Evolutionary conservation across 2,329 filamentous ascomycete species (phyloP), one percentile per base, ranked within the genome.

Genomic region (Scorias spongiosa): DNA sequence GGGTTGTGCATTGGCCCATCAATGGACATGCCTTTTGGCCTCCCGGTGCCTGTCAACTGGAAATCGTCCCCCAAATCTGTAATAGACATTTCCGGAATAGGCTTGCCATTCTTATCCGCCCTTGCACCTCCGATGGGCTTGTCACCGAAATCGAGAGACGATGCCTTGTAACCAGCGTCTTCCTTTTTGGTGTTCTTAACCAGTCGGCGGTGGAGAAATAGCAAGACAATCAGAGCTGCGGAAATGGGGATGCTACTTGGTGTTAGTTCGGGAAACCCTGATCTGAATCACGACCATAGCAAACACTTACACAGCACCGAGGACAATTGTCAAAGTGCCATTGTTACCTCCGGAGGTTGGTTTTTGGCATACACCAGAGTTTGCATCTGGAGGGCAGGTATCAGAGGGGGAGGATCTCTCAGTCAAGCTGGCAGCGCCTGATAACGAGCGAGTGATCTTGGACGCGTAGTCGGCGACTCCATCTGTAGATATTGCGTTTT

Each of bases 101-200:
- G 54, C 43, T 54, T 57, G 17, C 50, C 54, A 15, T 59, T 58
- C 50, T 57, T 62, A 42, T 47, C 51, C 32, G 68, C 68, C 51
- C 68, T 72, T 36, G 56, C 58, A 18, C 58, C 57, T 46, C 68
- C 68, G 10, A 29, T 40, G 17, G 48, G 46, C 45, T 81, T 85
- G 57, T 95, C 65, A 30, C 91, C 91, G 59, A 95, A 98, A 62
- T 98, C 91, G 58, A 96, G 73, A 1, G 86, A 91, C 58, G 82
- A 88, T 63, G 93, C 85, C 52, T 85, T 84, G 62, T 95, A 88
- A 49, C 82, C 78, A 14, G 74, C 72, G 65, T 98, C 91, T 65
- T 98, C 91, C 46, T 71, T 66, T 44, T 71, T 70, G 49, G 86
- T 71, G 55, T 78, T 86, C 59, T 74, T 77, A 34, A 84, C 65